Evolutionary conservation across 495 filamentous ascomycete species (phyloP), one percentile per base, ranked within the genome.

Genomic region (Thozetella sp.): DNA sequence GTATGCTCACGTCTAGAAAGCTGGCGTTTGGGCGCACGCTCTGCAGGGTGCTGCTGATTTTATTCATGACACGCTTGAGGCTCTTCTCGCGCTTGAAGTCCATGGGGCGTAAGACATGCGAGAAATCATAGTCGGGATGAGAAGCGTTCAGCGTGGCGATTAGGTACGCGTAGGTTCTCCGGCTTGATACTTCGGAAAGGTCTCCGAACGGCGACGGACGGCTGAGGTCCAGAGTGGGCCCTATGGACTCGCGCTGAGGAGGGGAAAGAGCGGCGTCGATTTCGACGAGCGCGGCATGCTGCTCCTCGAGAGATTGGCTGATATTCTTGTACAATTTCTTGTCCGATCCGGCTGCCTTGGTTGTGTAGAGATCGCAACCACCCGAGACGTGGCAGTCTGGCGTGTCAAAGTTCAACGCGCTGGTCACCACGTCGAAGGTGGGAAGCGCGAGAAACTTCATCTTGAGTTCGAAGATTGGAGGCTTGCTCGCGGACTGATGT

Each of bases 71-170:
- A 12, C 79, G 77, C 61, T 87, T 83, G 26, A 97, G 70, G 57
- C 86, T 87, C 22, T 86, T 77, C 78, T 97, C 92, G 43, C 89
- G 86, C 50, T 86, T 85, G 73, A 99, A 99, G 68, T 98, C 95
- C 11, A 86, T 82, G 1, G 93, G 93, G 25, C 93, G 87, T 58
- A 97, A 80, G 53, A 93, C 86, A 59, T 97, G 88, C 1, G 92
- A 95, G 76, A 98, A 98, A 73, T 98, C 94, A 72, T 99, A 99
- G 71, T 99, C 96, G 1, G 93, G 90, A 73, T 99, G 93, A 40
- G 90, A 93, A 0, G 94, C 94, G 64, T 99, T 99, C n/a, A 99
- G 81, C 1, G 96, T 97, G 13, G 95, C 95, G 67, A 98, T 97
- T 58, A 98, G 73, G 73, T 98, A 98, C 43, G 95, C 93, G 74